phyloP scores from a whole-genome alignment of 495 filamentous ascomycete species.

The Penicillium robsamsonii region DNA sequence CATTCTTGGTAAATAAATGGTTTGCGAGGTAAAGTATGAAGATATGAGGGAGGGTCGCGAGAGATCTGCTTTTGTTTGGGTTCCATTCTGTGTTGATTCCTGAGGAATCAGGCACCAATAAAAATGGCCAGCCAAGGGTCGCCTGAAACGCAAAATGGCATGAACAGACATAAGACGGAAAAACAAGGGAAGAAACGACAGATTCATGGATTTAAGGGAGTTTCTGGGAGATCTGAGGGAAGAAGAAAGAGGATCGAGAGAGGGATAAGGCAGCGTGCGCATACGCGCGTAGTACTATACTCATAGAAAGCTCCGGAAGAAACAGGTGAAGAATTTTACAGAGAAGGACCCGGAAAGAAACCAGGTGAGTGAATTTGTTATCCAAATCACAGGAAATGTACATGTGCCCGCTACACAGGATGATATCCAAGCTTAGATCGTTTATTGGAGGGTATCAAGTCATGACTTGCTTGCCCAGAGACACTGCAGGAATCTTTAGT shows the following conservation, averaged over 20 bases:
- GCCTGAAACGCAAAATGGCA: not conserved
- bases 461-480: not conserved
- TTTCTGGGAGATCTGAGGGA: not conserved
- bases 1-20: not conserved
- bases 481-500: not conserved
- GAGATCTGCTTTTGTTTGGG: not conserved
- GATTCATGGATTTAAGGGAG: not conserved
- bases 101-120: conserved; percentile 4
- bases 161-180: no score
- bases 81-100: conserved; percentile 7
- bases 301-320: not conserved
- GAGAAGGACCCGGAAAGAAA: not conserved
- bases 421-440: not conserved
- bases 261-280: not conserved
- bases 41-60: not conserved
- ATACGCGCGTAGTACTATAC: not conserved
- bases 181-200: no score
- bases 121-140: not conserved
- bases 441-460: conserved; percentile 26
- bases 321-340: not conserved
- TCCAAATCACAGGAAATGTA: not conserved
- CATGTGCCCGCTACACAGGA: not conserved
- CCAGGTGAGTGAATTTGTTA: not conserved
- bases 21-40: not conserved
- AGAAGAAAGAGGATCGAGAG: not conserved